Percentiles rank a stretch among this genome's conserved stretches.
phyloP scores from a whole-genome alignment of 208 protist species.

The Wallacemonas sp. region DNA sequence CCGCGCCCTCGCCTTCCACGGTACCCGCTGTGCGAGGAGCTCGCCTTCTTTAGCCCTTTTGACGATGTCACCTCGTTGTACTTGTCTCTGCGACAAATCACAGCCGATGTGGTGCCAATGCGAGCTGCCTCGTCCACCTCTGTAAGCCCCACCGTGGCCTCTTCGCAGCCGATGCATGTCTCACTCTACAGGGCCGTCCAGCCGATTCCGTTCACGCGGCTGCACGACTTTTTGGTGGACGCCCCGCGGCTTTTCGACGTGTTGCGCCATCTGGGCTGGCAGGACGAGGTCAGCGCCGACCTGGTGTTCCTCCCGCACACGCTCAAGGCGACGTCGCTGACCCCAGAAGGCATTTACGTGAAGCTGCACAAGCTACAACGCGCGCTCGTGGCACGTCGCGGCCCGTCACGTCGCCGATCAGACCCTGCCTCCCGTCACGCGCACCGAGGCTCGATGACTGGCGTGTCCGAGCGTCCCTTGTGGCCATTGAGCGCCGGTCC shows the following conservation, averaged over 20 bases:
- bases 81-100: conserved; percentile 11
- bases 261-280: conserved; percentile 4
- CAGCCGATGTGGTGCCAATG: not conserved
- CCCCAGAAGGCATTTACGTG: conserved; percentile 10
- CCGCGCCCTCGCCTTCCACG: not conserved
- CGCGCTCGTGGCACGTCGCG: not conserved
- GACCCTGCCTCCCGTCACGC: too few species aligned
- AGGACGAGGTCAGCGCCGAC: conserved; percentile 19
- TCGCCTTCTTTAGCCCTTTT: conserved; percentile 2
- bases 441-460: too few species aligned
- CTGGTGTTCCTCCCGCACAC: conserved; percentile 8
- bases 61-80: conserved; percentile 6
- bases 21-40: conserved; percentile 10
- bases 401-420: not conserved
- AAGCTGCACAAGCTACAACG: not conserved
- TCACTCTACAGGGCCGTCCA: conserved; percentile 1
- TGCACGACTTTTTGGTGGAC: conserved; percentile 17
- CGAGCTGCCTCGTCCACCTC: not conserved
- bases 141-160: too few species aligned
- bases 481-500: too few species aligned
- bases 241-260: conserved; percentile 4
- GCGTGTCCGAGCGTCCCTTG: too few species aligned
- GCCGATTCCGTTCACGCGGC: conserved; percentile 15
- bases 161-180: too few species aligned
- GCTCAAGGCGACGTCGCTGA: conserved; percentile 13